Evolutionary conservation across 1,284 basidiomycete species (phyloP).

Genomic region (Apiotrichum laibachii): DNA sequence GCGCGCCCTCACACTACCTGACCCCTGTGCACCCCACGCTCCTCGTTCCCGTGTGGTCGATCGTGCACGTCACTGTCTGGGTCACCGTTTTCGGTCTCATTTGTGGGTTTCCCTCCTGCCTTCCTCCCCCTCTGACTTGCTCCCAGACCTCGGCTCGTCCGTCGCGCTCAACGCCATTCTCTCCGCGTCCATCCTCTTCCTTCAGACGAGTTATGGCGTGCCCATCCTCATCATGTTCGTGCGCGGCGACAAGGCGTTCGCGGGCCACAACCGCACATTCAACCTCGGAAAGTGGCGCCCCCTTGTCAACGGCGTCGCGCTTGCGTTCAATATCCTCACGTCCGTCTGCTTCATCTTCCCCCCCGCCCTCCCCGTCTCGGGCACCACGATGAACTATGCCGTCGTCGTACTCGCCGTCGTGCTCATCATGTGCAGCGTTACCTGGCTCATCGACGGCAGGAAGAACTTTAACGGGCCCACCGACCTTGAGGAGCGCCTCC

Average conservation of each 20-base stretch:
- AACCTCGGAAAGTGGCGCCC: conserved; percentile 41
- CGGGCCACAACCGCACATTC: conserved; percentile 33
- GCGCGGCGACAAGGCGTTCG: conserved; percentile 50
- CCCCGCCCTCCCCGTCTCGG: conserved; percentile 49
- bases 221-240: conserved; percentile 40
- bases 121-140: background rate
- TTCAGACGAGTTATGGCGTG: conserved; percentile 1
- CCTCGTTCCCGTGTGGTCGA: conserved; percentile 30
- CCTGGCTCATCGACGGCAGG: conserved; percentile 47
- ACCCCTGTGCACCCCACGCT: conserved; percentile 16
- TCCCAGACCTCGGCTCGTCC: conserved; percentile 21
- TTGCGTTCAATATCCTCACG: conserved; percentile 52
- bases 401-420: conserved; percentile 44
- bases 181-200: conserved; percentile 2
- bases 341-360: conserved; percentile 56
- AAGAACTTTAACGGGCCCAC: conserved; percentile 48
- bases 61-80: conserved; percentile 47
- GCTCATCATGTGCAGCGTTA: conserved; percentile 38
- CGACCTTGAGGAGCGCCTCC: conserved; percentile 35
- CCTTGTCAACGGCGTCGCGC: conserved; percentile 44
- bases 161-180: conserved; percentile 8
- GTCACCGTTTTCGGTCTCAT: conserved; percentile 53
- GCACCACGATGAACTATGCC: conserved; percentile 53
- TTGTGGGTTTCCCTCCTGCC: conserved; percentile 14
- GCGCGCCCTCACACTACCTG: conserved; percentile 4